phyloP scores from a whole-genome alignment of 345 rosid genomes.

The Punica granatum region DNA sequence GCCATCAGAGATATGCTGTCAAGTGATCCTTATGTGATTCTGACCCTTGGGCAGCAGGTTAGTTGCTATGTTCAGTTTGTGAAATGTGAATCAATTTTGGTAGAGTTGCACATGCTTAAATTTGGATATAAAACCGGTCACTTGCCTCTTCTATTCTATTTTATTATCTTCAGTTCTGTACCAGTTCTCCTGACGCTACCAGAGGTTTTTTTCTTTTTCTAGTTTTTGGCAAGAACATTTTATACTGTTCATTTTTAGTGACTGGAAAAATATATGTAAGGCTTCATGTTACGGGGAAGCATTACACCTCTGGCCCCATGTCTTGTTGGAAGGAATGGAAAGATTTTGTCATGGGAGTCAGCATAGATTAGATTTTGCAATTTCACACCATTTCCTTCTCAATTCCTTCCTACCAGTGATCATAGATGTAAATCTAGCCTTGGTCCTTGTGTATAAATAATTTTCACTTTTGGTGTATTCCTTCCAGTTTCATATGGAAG shows the following conservation, averaged over 20 bases:
- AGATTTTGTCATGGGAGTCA: not conserved
- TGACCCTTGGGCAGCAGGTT: constrained; percentile 83
- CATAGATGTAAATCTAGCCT: not conserved
- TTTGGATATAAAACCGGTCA: not conserved
- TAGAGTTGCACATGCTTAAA: not conserved
- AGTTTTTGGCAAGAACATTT: not conserved
- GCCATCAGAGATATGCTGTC: constrained; percentile 91
- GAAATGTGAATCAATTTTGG: not conserved
- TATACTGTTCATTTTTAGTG: not conserved
- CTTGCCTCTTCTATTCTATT: not conserved
- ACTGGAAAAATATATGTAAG: not conserved
- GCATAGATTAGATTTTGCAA: not conserved
- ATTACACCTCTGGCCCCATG: not conserved
- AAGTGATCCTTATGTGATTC: constrained; percentile 88
- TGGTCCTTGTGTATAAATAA: not conserved
- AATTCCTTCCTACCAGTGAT: not conserved
- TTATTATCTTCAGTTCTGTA: not conserved
- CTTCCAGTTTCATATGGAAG: not conserved
- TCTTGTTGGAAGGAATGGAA: not conserved
- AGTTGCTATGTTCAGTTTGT: constrained; percentile 7
- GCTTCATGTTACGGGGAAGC: not conserved
- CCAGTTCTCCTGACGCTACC: not conserved
- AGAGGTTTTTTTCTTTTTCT: not conserved
- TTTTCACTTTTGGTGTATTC: not conserved
- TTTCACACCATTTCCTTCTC: not conserved